A percentile compares a stretch with the other conserved stretches of the same genome.
These are phyloP conservation scores for Monilinia fructicola DNA, from an alignment of 2,329 filamentous ascomycete species.

Conservation along the genomic window DNA sequence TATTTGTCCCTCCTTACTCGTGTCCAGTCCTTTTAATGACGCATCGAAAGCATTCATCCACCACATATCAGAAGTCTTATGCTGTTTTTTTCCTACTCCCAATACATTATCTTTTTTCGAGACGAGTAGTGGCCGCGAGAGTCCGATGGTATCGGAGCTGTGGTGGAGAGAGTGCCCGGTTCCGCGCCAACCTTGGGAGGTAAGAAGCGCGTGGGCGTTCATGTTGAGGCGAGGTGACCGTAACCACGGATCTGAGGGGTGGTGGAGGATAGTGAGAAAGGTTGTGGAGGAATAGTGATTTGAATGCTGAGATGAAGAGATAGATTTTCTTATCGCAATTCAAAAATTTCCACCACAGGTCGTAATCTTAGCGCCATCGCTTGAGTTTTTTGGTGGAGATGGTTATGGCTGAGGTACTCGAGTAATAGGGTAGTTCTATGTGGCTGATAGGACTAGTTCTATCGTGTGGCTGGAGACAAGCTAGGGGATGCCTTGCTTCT, in stretches of 20 bases:
- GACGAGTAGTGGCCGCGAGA: constrained; percentile 79
- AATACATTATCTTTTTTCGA: constrained; percentile 78
- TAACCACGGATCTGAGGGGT: neutral
- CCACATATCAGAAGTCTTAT: constrained; percentile 76
- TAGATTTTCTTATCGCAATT: constrained; percentile 23
- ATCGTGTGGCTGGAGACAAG: neutral
- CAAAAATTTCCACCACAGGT: constrained; percentile 19
- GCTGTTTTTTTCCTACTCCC: constrained; percentile 76
- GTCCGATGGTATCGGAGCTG: constrained; percentile 68
- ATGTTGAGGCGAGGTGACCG: constrained; percentile 49
- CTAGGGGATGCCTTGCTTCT: neutral
- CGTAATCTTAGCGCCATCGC: constrained; percentile 20
- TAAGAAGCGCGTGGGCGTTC: constrained; percentile 81
- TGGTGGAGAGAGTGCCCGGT: constrained; percentile 84
- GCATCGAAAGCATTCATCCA: constrained; percentile 95
- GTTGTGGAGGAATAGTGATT: neutral
- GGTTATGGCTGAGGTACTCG: neutral
- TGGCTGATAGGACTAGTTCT: too few relatives aligned
- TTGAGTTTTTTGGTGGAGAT: neutral
- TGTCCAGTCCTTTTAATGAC: constrained; percentile 77
- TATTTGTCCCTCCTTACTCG: constrained; percentile 54
- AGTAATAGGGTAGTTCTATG: too few relatives aligned
- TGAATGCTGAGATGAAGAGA: constrained; percentile 15
- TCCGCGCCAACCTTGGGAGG: constrained; percentile 86
- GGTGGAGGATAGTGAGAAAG: neutral